These are phyloP conservation scores for Stevia rebaudiana DNA, from an alignment of 140 eudicot species.

Conservation along the genomic window DNA sequence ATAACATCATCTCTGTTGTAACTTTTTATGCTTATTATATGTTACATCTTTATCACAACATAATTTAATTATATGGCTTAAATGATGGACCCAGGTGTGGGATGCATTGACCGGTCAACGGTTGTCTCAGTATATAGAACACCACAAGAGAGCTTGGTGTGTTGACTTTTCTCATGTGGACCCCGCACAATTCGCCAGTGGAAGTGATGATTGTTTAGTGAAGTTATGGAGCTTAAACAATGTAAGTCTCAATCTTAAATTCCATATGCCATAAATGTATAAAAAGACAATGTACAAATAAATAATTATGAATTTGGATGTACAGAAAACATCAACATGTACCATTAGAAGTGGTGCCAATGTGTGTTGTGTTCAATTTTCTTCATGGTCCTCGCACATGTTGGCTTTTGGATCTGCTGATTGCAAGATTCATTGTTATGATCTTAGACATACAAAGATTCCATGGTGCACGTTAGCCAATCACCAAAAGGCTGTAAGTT, in stretches of 20 bases:
- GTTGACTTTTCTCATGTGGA: conserved; percentile 87
- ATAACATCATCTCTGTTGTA: too few species aligned
- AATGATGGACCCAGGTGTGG: conserved; percentile 65
- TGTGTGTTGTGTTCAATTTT: conserved; percentile 93
- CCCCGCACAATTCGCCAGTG: conserved; percentile 89
- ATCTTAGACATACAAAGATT: conserved; percentile 68
- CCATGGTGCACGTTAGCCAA: conserved; percentile 74
- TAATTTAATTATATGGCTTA: too few species aligned
- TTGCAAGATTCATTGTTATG: conserved; percentile 82
- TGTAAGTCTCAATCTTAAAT: conserved; percentile 27
- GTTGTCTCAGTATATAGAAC: conserved; percentile 59
- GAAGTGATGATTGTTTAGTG: conserved; percentile 91
- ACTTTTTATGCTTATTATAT: conserved; percentile 14
- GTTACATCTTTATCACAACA: too few species aligned
- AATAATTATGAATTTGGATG: too few species aligned
- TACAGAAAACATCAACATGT: too few species aligned
- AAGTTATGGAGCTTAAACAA: conserved; percentile 90
- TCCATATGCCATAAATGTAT: too few species aligned
- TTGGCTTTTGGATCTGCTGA: conserved; percentile 88
- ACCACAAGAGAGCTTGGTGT: conserved; percentile 82
- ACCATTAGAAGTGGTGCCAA: conserved; percentile 74
- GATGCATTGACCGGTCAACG: conserved; percentile 85
- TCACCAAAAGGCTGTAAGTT: conserved; percentile 82
- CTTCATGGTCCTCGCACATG: conserved; percentile 59
- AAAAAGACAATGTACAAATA: too few species aligned